Conservation (phyloP, 1,284 basidiomycete species). For the Puccinia coronata region DNA sequence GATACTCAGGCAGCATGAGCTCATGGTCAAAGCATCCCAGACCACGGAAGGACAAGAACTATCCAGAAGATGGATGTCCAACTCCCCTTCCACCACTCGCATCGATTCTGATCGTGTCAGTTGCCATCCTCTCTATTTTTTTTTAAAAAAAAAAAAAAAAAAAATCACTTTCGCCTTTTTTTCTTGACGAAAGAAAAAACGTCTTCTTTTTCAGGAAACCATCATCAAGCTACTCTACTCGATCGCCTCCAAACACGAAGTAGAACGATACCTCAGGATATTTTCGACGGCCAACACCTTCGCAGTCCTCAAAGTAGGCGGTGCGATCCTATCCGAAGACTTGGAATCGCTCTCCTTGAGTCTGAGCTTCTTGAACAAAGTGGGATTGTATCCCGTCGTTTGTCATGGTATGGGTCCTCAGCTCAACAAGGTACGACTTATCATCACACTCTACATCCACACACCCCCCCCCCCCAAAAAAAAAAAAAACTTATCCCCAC, state of each 20-base stretch:
- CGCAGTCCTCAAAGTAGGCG: slow-evolving; percentile 68
- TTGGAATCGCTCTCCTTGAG: slow-evolving; percentile 87
- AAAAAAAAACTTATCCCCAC: too few relatives aligned
- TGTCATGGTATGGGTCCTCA: slow-evolving; percentile 94
- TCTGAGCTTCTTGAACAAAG: slow-evolving; percentile 87
- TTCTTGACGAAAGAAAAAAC: not conserved
- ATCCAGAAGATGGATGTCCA: slow-evolving; percentile 22
- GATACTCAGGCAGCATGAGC: slow-evolving; percentile 37
- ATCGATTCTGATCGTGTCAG: slow-evolving; percentile 43
- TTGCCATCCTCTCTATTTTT: not conserved
- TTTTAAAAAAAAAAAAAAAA: not conserved
- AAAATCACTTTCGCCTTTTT: not conserved
- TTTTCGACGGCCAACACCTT: slow-evolving; percentile 72
- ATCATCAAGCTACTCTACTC: slow-evolving; percentile 80
- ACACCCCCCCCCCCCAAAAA: too few relatives aligned
- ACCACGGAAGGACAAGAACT: slow-evolving; percentile 30
- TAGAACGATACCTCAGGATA: slow-evolving; percentile 92
- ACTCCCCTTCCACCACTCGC: not conserved
- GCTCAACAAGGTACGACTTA: slow-evolving; percentile 60
- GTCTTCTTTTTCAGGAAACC: slow-evolving; percentile 25
- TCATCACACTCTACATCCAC: not conserved
- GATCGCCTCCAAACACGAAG: slow-evolving; percentile 89
- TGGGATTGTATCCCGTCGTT: slow-evolving; percentile 90
- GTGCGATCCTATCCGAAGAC: slow-evolving; percentile 80
- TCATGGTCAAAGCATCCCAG: slow-evolving; percentile 29